Percentiles rank a stretch among this genome's conserved stretches.
phyloP scores from a whole-genome alignment of 768 basidiomycete genomes.

The Boletus reticulatus region DNA sequence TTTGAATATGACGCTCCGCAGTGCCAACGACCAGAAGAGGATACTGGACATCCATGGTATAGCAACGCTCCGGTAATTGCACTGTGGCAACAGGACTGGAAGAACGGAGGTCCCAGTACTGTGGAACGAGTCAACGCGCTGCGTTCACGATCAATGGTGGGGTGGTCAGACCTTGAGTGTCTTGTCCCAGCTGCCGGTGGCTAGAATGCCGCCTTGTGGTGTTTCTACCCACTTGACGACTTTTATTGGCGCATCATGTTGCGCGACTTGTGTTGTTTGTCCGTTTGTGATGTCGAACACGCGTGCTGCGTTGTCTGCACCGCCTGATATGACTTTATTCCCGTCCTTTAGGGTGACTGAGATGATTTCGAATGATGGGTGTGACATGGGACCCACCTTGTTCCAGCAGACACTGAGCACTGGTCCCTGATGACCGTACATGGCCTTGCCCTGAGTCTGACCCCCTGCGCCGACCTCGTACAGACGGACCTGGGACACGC shows the following conservation, averaged over 20 bases:
- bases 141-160: neutral
- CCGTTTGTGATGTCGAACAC: slow-evolving; percentile 90
- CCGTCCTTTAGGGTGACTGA: slow-evolving; percentile 59
- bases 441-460: slow-evolving; percentile 84
- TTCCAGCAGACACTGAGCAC: slow-evolving; percentile 90
- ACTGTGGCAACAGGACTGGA: slow-evolving; percentile 76
- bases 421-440: slow-evolving; percentile 89
- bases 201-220: slow-evolving; percentile 70
- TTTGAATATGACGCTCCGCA: slow-evolving; percentile 88
- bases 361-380: slow-evolving; percentile 1
- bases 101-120: slow-evolving; percentile 93
- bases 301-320: slow-evolving; percentile 93
- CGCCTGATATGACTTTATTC: slow-evolving; percentile 86
- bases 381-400: slow-evolving; percentile 48
- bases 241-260: slow-evolving; percentile 88
- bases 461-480: slow-evolving; percentile 85
- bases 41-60: slow-evolving; percentile 79
- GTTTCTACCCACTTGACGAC: slow-evolving; percentile 80
- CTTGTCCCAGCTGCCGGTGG: slow-evolving; percentile 98
- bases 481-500: slow-evolving; percentile 66
- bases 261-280: slow-evolving; percentile 77
- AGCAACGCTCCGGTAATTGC: slow-evolving; percentile 86
- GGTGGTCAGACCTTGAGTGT: slow-evolving; percentile 71
- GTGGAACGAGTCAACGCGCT: neutral
- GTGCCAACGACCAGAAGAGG: slow-evolving; percentile 90